Percentiles rank a stretch among this genome's conserved stretches.
Evolutionary conservation across 2,329 filamentous ascomycete species (phyloP).

Genomic region (Plenodomus tracheiphilus): DNA sequence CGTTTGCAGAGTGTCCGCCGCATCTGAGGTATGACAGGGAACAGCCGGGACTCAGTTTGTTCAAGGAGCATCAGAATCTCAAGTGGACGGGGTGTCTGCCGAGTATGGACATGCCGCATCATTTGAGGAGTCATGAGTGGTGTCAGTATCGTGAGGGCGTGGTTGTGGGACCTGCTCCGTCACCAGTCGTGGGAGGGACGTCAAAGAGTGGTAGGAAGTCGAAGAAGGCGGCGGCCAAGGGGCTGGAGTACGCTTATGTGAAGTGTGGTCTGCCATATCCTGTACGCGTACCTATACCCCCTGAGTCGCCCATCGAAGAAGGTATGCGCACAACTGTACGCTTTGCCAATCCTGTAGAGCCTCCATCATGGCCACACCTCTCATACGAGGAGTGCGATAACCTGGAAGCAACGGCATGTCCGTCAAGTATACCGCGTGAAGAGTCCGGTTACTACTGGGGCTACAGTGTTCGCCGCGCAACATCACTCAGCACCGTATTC

Average conservation of each 20-base stretch:
- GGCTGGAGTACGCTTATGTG: conserved; percentile 44
- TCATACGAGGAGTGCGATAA: conserved; percentile 23
- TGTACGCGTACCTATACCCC: conserved; percentile 58
- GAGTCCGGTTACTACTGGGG: conserved; percentile 87
- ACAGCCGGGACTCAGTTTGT: conserved; percentile 64
- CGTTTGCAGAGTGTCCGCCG: conserved; percentile 82
- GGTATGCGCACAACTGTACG: conserved; percentile 75
- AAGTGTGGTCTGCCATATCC: conserved; percentile 54
- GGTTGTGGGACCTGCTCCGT: conserved; percentile 49
- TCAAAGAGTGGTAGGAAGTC: conserved; percentile 55
- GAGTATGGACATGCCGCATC: conserved; percentile 82
- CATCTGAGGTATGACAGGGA: conserved; percentile 58
- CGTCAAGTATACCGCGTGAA: conserved; percentile 70
- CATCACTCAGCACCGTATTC: conserved; percentile 71
- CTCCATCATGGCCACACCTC: conserved; percentile 33
- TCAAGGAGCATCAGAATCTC: conserved; percentile 78
- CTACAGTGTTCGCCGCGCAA: conserved; percentile 69
- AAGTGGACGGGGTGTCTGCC: conserved; percentile 72
- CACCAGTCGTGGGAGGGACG: conserved; percentile 5
- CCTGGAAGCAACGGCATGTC: conserved; percentile 62
- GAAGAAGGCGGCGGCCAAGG: conserved; percentile 15
- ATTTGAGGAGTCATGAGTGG: conserved; percentile 76
- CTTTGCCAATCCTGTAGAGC: conserved; percentile 55
- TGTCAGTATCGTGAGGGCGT: conserved; percentile 80
- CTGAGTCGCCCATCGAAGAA: conserved; percentile 58